These are phyloP conservation scores for Helotiales sp. DNA, from an alignment of 2,329 filamentous ascomycete species.

Conservation along the genomic window DNA sequence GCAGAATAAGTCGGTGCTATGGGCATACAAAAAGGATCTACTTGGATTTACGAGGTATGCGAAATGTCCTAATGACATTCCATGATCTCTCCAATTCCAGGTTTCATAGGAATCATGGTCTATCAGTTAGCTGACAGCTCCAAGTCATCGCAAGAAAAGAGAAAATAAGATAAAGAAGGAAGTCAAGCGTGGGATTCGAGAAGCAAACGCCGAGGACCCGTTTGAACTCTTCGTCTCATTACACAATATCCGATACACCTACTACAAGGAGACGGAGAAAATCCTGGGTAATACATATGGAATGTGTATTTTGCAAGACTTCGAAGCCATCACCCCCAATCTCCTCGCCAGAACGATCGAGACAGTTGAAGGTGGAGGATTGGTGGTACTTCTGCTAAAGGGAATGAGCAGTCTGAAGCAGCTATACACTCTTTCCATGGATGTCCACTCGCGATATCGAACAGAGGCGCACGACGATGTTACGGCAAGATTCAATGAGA, in stretches of 20 bases:
- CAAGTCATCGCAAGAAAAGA: conserved; percentile 94
- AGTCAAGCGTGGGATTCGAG: conserved; percentile 90
- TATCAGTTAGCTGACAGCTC: neutral
- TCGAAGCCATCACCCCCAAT: conserved; percentile 97
- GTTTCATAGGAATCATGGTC: too few species aligned
- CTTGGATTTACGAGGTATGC: conserved; percentile 81
- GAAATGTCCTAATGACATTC: neutral
- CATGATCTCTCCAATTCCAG: neutral
- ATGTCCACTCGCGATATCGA: conserved; percentile 93
- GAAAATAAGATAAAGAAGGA: conserved; percentile 99
- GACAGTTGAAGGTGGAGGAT: conserved; percentile 93
- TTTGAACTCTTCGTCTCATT: conserved; percentile 97
- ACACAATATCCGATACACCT: conserved; percentile 97
- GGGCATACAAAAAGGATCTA: conserved; percentile 98
- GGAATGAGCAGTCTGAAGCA: conserved; percentile 97
- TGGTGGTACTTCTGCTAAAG: conserved; percentile 90
- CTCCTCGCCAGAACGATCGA: conserved; percentile 92
- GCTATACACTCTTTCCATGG: conserved; percentile 96
- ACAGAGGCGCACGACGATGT: conserved; percentile 97
- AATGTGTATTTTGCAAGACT: conserved; percentile 98
- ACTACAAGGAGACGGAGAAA: conserved; percentile 99
- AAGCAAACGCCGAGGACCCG: conserved; percentile 89
- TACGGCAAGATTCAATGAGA: conserved; percentile 94
- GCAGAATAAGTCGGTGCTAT: conserved; percentile 93
- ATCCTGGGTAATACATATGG: conserved; percentile 97